Evolutionary conservation across 2,329 filamentous ascomycete species (phyloP).

Genomic region (Colletotrichum ledebouriae): DNA sequence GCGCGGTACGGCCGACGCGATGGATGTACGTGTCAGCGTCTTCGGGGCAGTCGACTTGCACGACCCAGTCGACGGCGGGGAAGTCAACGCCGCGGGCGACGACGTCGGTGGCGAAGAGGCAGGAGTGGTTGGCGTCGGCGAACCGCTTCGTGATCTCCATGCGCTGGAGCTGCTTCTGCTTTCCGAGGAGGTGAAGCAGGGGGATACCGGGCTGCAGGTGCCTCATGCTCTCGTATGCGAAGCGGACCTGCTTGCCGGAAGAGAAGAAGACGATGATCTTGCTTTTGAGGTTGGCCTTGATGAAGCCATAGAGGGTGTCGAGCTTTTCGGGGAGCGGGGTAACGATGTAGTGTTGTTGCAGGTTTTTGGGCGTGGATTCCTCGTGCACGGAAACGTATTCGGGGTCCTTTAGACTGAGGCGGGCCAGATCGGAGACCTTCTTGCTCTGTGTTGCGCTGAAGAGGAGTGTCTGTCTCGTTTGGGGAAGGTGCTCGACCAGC

Average conservation of each 20-base stretch:
- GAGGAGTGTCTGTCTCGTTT: conserved; percentile 87
- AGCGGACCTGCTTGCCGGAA: conserved; percentile 95
- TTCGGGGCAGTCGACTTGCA: conserved; percentile 98
- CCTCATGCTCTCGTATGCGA: conserved; percentile 93
- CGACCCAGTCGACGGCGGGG: conserved; percentile 96
- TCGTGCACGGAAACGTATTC: conserved; percentile 97
- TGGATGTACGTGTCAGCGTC: conserved; percentile 99
- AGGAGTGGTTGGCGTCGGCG: conserved; percentile 82
- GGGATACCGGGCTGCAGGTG: conserved; percentile 95
- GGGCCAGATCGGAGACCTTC: conserved; percentile 90
- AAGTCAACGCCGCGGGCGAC: conserved; percentile 96
- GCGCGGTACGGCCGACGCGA: conserved; percentile 92
- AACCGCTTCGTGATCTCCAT: conserved; percentile 91
- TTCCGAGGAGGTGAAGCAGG: conserved; percentile 90
- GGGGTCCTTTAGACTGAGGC: conserved; percentile 88
- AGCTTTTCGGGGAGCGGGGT: conserved; percentile 90
- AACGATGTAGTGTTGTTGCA: conserved; percentile 93
- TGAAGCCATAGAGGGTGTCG: conserved; percentile 92
- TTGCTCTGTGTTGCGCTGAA: conserved; percentile 98
- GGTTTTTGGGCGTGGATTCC: conserved; percentile 82
- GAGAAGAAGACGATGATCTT: conserved; percentile 98
- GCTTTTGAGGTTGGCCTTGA: conserved; percentile 88
- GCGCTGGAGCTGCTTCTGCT: conserved; percentile 91
- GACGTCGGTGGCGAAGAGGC: conserved; percentile 95
- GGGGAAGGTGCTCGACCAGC: conserved; percentile 90